Conservation (phyloP, 148 eudicot genomes). For the Silene uniflora region DNA sequence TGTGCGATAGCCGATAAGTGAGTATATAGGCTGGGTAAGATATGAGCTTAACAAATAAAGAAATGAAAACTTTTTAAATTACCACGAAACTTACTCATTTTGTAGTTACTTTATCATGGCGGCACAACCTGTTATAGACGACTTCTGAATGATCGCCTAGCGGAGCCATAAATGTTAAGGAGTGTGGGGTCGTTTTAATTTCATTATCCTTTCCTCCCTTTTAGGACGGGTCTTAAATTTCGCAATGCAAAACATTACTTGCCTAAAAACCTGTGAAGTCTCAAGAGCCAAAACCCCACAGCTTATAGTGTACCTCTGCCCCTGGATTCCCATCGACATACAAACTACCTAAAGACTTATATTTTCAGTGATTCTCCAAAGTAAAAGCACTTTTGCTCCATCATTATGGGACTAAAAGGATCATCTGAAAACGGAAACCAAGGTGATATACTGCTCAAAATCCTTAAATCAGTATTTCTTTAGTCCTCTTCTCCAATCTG, state of each 20-base stretch:
- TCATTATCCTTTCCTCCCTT: too few relatives aligned
- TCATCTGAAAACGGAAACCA: background rate
- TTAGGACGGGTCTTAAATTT: too few relatives aligned
- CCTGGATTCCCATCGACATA: too few relatives aligned
- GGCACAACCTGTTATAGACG: background rate
- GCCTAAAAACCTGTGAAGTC: too few relatives aligned
- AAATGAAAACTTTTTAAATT: background rate
- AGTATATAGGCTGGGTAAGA: background rate
- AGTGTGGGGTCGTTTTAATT: too few relatives aligned
- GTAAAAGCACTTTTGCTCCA: background rate
- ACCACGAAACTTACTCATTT: background rate
- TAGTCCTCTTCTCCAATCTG: too few relatives aligned
- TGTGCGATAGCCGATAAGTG: background rate
- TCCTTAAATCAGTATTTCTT: too few relatives aligned
- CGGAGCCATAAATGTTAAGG: too few relatives aligned
- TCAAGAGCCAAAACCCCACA: too few relatives aligned
- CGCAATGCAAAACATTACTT: too few relatives aligned
- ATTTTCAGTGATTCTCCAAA: background rate
- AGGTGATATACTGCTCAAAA: background rate
- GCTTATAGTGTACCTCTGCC: too few relatives aligned
- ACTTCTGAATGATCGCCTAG: background rate
- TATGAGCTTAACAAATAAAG: background rate
- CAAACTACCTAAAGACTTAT: background rate
- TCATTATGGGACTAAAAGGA: background rate
- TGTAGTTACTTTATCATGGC: background rate